These are phyloP conservation scores for Graphilbum ipis-grandicollis DNA, from an alignment of 2,329 filamentous ascomycete species.

Conservation along the genomic window DNA sequence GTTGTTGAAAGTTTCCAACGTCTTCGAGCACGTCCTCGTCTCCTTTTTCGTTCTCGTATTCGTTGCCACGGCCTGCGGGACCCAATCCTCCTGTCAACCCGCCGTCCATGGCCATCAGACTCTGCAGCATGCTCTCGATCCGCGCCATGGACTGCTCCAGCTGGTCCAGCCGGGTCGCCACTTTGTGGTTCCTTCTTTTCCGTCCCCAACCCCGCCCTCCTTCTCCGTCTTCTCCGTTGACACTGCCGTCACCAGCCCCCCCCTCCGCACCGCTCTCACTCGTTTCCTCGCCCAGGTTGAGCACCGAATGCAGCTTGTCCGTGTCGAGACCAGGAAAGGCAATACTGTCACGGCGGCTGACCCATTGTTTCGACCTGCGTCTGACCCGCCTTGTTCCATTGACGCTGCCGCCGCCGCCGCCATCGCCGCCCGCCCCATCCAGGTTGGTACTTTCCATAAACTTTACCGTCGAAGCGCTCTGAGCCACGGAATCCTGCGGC, in stretches of 20 bases:
- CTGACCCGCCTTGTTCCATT: background rate
- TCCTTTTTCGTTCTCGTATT: background rate
- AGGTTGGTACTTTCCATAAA: slow-evolving; percentile 3
- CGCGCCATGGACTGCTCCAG: slow-evolving; percentile 31
- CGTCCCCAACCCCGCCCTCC: slow-evolving; percentile 10
- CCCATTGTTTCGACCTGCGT: slow-evolving; percentile 11
- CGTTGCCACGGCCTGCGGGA: no score
- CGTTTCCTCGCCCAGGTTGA: slow-evolving; percentile 20
- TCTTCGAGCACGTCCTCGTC: background rate
- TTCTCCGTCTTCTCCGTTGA: no score
- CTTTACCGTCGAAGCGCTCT: slow-evolving; percentile 4
- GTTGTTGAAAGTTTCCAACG: background rate
- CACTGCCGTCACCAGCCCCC: no score
- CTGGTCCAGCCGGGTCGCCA: slow-evolving; percentile 22
- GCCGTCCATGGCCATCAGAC: no score
- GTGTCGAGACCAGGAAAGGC: slow-evolving; percentile 29
- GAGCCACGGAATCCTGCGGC: no score
- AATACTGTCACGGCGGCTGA: slow-evolving; percentile 35
- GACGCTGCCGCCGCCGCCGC: background rate
- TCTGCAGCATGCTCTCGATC: slow-evolving; percentile 14
- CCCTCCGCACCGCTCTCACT: background rate
- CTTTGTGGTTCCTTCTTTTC: no score
- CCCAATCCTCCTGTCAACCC: no score
- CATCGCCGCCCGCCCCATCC: background rate
- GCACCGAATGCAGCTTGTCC: slow-evolving; percentile 30